Evolutionary conservation across 805 yeast genomes (phyloP).

Genomic region (Candida lessepsii): DNA sequence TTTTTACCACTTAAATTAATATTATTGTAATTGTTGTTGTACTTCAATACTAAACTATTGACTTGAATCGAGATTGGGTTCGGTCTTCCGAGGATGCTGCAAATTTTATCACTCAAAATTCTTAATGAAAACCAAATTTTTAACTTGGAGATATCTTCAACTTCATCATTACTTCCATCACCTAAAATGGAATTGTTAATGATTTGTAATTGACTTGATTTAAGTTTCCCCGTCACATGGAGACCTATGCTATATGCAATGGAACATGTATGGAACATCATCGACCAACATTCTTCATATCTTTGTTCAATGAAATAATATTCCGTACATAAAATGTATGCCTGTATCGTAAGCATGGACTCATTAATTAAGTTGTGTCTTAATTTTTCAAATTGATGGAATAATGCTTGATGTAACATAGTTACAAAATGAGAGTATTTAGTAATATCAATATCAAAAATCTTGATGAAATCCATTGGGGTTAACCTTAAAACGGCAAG

Average conservation of each 20-base stretch:
- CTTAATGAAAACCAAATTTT: conserved; percentile 52
- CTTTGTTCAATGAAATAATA: conserved; percentile 48
- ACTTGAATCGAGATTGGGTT: conserved; percentile 50
- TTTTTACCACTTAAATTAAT: conserved; percentile 19
- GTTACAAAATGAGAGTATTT: conserved; percentile 11
- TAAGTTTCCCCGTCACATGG: conserved; percentile 42
- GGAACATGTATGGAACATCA: conserved; percentile 49
- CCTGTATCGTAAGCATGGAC: conserved; percentile 47
- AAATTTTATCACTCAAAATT: conserved; percentile 46
- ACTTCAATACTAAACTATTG: conserved; percentile 26
- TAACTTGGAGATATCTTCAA: conserved; percentile 33
- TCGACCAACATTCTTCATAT: conserved; percentile 53
- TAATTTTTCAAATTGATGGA: conserved; percentile 44
- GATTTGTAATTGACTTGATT: conserved; percentile 15
- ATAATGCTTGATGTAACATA: conserved; percentile 17
- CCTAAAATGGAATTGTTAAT: conserved; percentile 10
- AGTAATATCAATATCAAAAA: conserved; percentile 7
- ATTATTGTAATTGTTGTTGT: conserved; percentile 18
- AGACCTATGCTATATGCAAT: conserved; percentile 52
- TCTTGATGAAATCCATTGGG: conserved; percentile 23
- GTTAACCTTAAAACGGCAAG: conserved; percentile 37
- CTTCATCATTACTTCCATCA: conserved; percentile 25
- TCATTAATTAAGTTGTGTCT: conserved; percentile 48
- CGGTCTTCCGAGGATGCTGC: conserved; percentile 54
- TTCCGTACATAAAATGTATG: conserved; percentile 51